Evolutionary conservation across 331 rosid genomes (phyloP).

Genomic region (Cydonia oblonga): DNA sequence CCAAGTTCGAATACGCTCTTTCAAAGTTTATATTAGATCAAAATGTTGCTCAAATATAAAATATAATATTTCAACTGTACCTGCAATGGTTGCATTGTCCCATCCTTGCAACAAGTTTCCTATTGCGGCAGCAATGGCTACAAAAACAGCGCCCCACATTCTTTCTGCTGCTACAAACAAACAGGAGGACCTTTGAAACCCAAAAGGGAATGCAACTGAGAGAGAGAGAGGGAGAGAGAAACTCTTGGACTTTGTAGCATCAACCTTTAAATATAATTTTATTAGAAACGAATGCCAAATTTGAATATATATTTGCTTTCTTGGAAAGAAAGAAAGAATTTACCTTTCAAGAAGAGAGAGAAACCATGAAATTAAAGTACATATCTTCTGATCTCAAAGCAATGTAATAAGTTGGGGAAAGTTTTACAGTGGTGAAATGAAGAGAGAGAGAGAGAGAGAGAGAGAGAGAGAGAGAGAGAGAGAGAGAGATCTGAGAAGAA

Average conservation of each 20-base stretch:
- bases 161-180: not conserved
- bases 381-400: not conserved
- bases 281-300: not conserved
- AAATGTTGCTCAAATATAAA: not conserved
- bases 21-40: too few species aligned
- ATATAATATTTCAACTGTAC: not conserved
- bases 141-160: conserved; percentile 17
- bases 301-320: not conserved
- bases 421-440: not conserved
- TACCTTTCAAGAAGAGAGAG: not conserved
- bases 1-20: not conserved
- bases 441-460: not conserved
- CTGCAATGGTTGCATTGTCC: conserved; percentile 27
- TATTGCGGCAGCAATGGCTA: conserved; percentile 18
- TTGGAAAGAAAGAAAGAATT: not conserved
- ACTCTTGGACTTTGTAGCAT: not conserved
- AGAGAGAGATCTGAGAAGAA: not conserved
- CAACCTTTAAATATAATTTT: not conserved
- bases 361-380: not conserved
- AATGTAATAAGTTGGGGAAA: not conserved
- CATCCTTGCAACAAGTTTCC: conserved; percentile 24
- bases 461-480: too few species aligned
- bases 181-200: not conserved
- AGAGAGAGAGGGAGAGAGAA: not conserved
- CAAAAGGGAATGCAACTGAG: not conserved